Base-by-base conservation (phyloP, 2,329 filamentous ascomycete species). In the Fusarium sp. region DNA sequence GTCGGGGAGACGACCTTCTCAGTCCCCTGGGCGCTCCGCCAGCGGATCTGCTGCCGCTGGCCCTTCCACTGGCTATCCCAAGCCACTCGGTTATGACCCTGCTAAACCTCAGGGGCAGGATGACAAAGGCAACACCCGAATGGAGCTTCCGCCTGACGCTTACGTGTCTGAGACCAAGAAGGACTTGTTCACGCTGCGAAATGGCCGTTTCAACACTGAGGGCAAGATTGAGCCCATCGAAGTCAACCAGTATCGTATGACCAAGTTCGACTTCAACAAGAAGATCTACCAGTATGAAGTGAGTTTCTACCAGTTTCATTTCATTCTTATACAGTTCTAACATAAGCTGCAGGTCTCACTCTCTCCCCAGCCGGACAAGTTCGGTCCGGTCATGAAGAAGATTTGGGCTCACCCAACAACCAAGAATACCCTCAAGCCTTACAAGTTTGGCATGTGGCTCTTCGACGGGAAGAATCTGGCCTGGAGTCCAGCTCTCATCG, bases 251-350 rank as follows among this genome's bases (percentile, higher is more conserved):
- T 97, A 90, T 78, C 84, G 88, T 0, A 89, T 97, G 54, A 79
- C 76, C 0, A 79, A 81, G 11, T 87, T 89, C 37, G 74, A 80
- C 55, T 88, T 88, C 0, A 83, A 77, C 4, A 85, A 82, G 14
- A 85, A 87, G 0, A 87, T 97, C 21, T 89, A 89, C 65, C 94
- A 97, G 75, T 98, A 95, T 71, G 93, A 97, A 80, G 92, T 94
- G 80, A 85, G 91, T 85, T 42, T 46, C 17, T 9, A 17, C 31
- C n/a, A n/a, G 27, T 17, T 7, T 5, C 10, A 15, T 21, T n/a
- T 18, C 21, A 21, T 46, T 23, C 21, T n/a, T n/a, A 17, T 35
- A 8, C 33, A 35, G 39, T 36, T 20, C 56, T 75, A 54, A 72
- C 47, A 53, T 11, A 6, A 13, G 25, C 17, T 36, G 36, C 21